phyloP scores from a whole-genome alignment of 106 monocot genomes.

The Apostasia ramifera region DNA sequence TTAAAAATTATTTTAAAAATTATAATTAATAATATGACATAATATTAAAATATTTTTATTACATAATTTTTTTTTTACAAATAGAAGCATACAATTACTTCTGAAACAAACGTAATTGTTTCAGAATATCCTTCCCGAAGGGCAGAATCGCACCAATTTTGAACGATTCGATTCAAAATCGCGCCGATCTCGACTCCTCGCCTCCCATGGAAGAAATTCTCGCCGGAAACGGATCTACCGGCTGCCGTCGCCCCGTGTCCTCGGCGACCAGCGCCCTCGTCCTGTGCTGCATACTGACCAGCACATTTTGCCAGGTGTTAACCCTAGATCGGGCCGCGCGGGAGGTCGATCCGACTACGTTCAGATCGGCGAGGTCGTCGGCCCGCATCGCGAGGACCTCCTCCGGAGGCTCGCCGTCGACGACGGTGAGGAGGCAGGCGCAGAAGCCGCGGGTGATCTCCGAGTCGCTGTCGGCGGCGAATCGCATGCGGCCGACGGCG shows the following conservation, averaged over 20 bases:
- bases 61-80: no score
- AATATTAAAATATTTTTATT: no score
- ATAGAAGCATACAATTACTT: no score
- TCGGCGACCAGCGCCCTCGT: slow-evolving; percentile 49
- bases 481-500: slow-evolving; percentile 41
- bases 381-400: slow-evolving; percentile 58
- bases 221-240: slow-evolving; percentile 65
- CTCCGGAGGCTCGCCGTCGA: slow-evolving; percentile 72
- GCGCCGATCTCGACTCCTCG: no score
- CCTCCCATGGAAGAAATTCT: no score
- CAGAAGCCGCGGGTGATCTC: slow-evolving; percentile 91
- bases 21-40: no score
- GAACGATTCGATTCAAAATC: no score
- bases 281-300: slow-evolving; percentile 88
- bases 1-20: no score
- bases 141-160: no score
- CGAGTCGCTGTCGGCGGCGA: slow-evolving; percentile 85
- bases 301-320: slow-evolving; percentile 93
- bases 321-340: slow-evolving; percentile 52
- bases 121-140: no score
- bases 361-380: slow-evolving; percentile 70
- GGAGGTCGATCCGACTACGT: slow-evolving; percentile 30
- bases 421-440: slow-evolving; percentile 58
- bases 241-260: slow-evolving; percentile 31
- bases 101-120: no score